Conservation (phyloP, 192 early-diverging fungal species). For the Helicostylum pulchrum region DNA sequence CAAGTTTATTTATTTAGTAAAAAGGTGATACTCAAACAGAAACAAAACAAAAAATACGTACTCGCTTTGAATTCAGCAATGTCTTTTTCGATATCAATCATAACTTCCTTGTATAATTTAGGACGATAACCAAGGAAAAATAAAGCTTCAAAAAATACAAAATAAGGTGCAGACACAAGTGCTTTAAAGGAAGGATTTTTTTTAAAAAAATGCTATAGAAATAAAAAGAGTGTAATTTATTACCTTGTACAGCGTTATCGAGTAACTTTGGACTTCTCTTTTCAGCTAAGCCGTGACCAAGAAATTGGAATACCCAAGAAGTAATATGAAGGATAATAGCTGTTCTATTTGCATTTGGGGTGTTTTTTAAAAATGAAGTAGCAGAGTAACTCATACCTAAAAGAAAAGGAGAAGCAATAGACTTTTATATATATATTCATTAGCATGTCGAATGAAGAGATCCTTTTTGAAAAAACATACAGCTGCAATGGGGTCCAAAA, state of each 20-base stretch:
- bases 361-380: constrained; percentile 53
- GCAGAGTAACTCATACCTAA: constrained; percentile 61
- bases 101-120: constrained; percentile 57
- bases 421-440: constrained; percentile 19
- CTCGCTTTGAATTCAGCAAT: constrained; percentile 50
- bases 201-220: not conserved
- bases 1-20: too few relatives aligned
- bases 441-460: not conserved
- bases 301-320: constrained; percentile 88
- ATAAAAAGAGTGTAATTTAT: not conserved
- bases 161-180: constrained; percentile 89
- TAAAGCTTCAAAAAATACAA: constrained; percentile 85
- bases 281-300: constrained; percentile 86
- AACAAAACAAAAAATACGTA: not conserved
- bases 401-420: constrained; percentile 58
- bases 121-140: constrained; percentile 83
- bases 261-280: constrained; percentile 82
- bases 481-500: constrained; percentile 67
- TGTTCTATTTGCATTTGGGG: constrained; percentile 48
- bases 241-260: constrained; percentile 84
- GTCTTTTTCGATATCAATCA: constrained; percentile 50
- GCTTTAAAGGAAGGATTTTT: too few relatives aligned
- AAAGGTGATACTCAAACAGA: too few relatives aligned
- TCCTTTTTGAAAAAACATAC: constrained; percentile 47
- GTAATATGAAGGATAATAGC: constrained; percentile 61